These are phyloP conservation scores for Hordeum marinum DNA, from an alignment of 176 grass and related monocot genomes.

Conservation along the genomic window DNA sequence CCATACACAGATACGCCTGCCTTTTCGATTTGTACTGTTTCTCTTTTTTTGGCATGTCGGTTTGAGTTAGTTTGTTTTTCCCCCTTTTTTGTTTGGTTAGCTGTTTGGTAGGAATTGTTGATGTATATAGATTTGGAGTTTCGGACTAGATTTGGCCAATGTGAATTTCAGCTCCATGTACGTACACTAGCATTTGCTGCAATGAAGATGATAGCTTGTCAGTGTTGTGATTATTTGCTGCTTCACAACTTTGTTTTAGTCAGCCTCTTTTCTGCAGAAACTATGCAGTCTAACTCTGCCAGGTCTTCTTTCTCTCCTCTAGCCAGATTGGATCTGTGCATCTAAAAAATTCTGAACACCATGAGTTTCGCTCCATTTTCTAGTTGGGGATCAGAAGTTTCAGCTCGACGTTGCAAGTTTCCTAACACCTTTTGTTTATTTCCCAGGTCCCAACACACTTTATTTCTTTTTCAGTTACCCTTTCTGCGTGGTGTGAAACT, in stretches of 20 bases:
- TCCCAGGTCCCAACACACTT: too few relatives aligned
- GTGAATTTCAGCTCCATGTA: conserved; percentile 19
- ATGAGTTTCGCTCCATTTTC: background rate
- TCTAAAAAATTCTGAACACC: background rate
- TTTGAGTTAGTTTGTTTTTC: conserved; percentile 20
- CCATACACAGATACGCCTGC: background rate
- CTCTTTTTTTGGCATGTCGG: background rate
- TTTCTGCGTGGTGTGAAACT: background rate
- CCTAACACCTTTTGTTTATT: background rate
- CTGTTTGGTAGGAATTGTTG: conserved; percentile 30
- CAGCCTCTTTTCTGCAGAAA: background rate
- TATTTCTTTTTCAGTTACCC: too few relatives aligned
- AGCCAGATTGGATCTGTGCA: background rate
- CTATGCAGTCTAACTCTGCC: background rate
- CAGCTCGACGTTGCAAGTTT: background rate
- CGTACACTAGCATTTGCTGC: conserved; percentile 27
- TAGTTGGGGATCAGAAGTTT: background rate
- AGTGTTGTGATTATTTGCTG: background rate
- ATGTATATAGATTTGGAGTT: conserved; percentile 28
- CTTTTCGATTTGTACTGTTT: background rate
- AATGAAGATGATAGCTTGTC: conserved; percentile 30
- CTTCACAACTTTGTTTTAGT: background rate
- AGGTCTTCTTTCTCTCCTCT: background rate
- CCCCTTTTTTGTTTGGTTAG: conserved; percentile 23
- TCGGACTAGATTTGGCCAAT: conserved; percentile 16